These are phyloP conservation scores for Lentinus tigrinus DNA, from an alignment of 768 basidiomycete genomes.

Conservation along the genomic window DNA sequence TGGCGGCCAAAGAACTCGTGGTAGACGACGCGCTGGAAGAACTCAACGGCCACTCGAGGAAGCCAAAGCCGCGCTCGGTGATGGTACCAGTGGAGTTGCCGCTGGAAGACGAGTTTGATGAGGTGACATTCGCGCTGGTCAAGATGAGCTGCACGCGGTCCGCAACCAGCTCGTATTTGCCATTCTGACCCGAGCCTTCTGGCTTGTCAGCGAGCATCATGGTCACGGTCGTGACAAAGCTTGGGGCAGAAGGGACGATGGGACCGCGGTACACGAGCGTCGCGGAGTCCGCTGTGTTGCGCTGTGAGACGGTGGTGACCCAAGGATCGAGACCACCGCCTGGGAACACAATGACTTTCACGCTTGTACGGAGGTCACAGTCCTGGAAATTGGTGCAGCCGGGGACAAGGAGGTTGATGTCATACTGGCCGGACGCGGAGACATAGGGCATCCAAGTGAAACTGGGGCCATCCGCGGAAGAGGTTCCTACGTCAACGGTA, in stretches of 20 bases:
- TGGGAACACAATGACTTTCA: slow-evolving; percentile 81
- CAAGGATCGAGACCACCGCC: slow-evolving; percentile 62
- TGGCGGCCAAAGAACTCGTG: slow-evolving; percentile 56
- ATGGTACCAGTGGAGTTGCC: slow-evolving; percentile 31
- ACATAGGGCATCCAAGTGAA: slow-evolving; percentile 92
- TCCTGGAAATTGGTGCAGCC: slow-evolving; percentile 82
- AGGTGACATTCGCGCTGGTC: slow-evolving; percentile 53
- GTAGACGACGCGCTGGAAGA: slow-evolving; percentile 29
- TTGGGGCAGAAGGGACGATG: slow-evolving; percentile 68
- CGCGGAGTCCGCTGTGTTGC: slow-evolving; percentile 59
- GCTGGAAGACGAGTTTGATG: slow-evolving; percentile 28
- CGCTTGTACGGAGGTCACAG: slow-evolving; percentile 77
- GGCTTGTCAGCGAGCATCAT: slow-evolving; percentile 73
- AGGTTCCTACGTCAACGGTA: slow-evolving; percentile 60
- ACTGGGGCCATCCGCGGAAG: slow-evolving; percentile 61
- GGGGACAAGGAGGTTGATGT: slow-evolving; percentile 81
- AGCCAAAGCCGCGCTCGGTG: slow-evolving; percentile 65
- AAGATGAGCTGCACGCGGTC: slow-evolving; percentile 82
- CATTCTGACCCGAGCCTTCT: slow-evolving; percentile 57
- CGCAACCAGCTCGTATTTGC: slow-evolving; percentile 81
- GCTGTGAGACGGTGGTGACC: slow-evolving; percentile 73
- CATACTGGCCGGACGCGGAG: slow-evolving; percentile 85
- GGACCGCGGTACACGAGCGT: slow-evolving; percentile 78
- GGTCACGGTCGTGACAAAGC: slow-evolving; percentile 72
- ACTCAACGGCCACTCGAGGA: slow-evolving; percentile 83